Conservation (phyloP, 352 stramenopile genomes). For the Pythium pyrilobum region DNA sequence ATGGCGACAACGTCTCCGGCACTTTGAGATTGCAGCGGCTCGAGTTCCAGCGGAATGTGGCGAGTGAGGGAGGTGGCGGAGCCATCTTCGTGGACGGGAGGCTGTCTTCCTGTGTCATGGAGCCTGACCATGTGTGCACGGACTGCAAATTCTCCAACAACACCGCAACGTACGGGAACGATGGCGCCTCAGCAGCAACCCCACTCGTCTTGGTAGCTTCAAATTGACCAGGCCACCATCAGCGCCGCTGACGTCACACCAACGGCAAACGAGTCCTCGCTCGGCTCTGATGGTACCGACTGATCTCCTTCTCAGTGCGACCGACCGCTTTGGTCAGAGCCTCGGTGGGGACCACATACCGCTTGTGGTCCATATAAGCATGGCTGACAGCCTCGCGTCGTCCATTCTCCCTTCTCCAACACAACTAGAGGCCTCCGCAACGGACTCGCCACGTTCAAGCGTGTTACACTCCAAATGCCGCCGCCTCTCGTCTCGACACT, state of each 20-base stretch:
- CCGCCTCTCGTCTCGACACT: not conserved
- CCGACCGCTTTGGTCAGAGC: slow-evolving; percentile 1
- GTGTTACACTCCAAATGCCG: slow-evolving; percentile 2
- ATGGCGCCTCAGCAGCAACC: not conserved
- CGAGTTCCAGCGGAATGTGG: slow-evolving; percentile 2
- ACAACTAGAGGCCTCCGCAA: not conserved
- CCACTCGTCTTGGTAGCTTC: not conserved
- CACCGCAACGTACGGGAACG: not conserved
- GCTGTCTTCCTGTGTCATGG: slow-evolving; percentile 1
- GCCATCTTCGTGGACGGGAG: slow-evolving; percentile 5
- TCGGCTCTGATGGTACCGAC: not conserved
- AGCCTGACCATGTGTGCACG: not conserved
- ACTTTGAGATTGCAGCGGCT: not conserved
- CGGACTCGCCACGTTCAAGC: slow-evolving; percentile 1
- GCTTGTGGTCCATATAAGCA: not conserved
- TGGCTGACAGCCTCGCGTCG: not conserved
- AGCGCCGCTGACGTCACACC: too few relatives aligned
- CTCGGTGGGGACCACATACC: not conserved
- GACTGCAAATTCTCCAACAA: slow-evolving; percentile 1
- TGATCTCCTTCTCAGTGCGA: not conserved
- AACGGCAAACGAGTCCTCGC: not conserved
- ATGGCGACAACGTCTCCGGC: not conserved
- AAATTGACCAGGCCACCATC: too few relatives aligned
- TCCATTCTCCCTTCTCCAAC: slow-evolving; percentile 1
- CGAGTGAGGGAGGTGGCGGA: slow-evolving; percentile 4